These are phyloP conservation scores for Phytophthora cryptogea DNA, from an alignment of 352 stramenopile genomes.

Conservation along the genomic window DNA sequence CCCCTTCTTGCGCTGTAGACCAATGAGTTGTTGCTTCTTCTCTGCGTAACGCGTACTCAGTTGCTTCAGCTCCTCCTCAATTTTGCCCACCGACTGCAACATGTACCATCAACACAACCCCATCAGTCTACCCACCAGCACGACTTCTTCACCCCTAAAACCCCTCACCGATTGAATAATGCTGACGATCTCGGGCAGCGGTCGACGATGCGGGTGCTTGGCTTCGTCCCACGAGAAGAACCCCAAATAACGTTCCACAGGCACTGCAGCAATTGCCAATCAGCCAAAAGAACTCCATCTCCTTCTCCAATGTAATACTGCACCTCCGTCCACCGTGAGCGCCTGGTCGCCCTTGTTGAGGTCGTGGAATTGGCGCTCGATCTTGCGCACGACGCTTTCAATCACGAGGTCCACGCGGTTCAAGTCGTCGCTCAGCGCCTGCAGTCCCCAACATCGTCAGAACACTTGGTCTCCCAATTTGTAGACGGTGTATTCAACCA, in stretches of 20 bases:
- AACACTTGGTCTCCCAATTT: not conserved
- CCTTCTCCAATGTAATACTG: not conserved
- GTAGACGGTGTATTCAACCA: not conserved
- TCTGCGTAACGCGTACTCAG: conserved; percentile 93
- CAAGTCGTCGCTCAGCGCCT: conserved; percentile 93
- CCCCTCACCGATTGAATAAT: conserved; percentile 90
- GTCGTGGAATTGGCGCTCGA: conserved; percentile 96
- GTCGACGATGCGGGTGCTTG: conserved; percentile 96
- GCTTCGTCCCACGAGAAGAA: conserved; percentile 98
- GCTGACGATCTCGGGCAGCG: conserved; percentile 95
- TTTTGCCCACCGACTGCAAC: conserved; percentile 87
- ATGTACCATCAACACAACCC: not conserved
- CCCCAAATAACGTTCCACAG: conserved; percentile 94
- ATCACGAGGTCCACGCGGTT: conserved; percentile 95
- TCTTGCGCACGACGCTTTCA: conserved; percentile 96
- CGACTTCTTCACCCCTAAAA: not conserved
- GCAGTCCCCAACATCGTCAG: conserved; percentile 4
- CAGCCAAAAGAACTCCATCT: not conserved
- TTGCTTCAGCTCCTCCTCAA: conserved; percentile 98
- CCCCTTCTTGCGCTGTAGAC: conserved; percentile 94
- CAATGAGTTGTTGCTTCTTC: conserved; percentile 91
- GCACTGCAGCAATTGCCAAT: conserved; percentile 53
- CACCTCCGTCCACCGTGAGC: conserved; percentile 86
- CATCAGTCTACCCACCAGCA: conserved; percentile 4
- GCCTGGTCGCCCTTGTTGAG: conserved; percentile 88